These are phyloP conservation scores for Xylariales sp. DNA, from an alignment of 2,329 filamentous ascomycete genomes.

Conservation along the genomic window DNA sequence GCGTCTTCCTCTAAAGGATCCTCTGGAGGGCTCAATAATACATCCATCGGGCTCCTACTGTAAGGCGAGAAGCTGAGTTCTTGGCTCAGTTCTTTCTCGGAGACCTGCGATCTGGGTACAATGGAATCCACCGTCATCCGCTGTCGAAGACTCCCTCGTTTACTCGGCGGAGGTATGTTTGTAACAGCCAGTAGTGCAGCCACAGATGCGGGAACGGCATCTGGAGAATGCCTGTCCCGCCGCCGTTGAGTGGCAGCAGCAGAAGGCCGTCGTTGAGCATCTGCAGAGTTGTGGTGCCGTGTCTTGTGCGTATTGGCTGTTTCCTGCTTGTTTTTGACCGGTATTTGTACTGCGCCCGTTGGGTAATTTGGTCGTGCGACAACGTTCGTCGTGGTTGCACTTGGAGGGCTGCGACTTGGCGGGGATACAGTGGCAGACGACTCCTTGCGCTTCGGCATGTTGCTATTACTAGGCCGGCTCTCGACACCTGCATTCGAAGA, in stretches of 20 bases:
- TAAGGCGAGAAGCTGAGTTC: slow-evolving; percentile 36
- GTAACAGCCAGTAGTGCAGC: slow-evolving; percentile 59
- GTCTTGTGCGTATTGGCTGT: slow-evolving; percentile 27
- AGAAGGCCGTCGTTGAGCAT: slow-evolving; percentile 27
- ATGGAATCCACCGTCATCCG: slow-evolving; percentile 53
- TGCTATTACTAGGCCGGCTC: slow-evolving; percentile 4
- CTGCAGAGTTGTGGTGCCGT: slow-evolving; percentile 33
- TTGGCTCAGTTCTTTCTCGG: slow-evolving; percentile 53
- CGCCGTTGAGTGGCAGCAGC: slow-evolving; percentile 26
- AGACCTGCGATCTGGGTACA: slow-evolving; percentile 47
- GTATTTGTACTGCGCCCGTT: slow-evolving; percentile 53
- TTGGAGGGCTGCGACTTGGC: slow-evolving; percentile 20
- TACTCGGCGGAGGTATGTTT: slow-evolving; percentile 49
- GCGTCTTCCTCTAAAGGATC: slow-evolving; percentile 46
- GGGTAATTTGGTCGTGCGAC: slow-evolving; percentile 32
- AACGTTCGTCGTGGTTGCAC: slow-evolving; percentile 24
- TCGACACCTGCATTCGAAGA: slow-evolving; percentile 8
- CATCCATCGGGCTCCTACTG: slow-evolving; percentile 51
- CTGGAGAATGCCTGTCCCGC: slow-evolving; percentile 44
- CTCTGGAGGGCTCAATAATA: slow-evolving; percentile 58
- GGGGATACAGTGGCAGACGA: slow-evolving; percentile 20
- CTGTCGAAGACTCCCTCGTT: slow-evolving; percentile 28
- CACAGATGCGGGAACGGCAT: slow-evolving; percentile 53
- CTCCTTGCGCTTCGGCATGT: slow-evolving; percentile 23
- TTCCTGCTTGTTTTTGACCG: slow-evolving; percentile 36